Evolutionary conservation across 495 filamentous ascomycete genomes (phyloP), one percentile per base, ranked within the genome.

Genomic region (Aspergillus panamensis): DNA sequence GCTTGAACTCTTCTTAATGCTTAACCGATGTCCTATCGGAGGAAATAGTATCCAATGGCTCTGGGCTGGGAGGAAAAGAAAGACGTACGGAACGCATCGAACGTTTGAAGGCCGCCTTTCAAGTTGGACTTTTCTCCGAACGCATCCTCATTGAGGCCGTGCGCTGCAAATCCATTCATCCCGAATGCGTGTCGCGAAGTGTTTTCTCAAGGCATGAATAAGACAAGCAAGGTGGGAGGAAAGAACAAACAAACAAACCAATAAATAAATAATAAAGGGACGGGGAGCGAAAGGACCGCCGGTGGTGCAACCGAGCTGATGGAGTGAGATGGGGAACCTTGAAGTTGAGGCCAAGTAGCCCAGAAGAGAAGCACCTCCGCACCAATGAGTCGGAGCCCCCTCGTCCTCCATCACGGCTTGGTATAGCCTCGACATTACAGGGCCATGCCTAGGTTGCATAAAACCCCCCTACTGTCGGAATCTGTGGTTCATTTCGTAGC

Each of bases 1-100:
- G 6, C 9, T 55, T 32, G 29, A 16, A 53, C 37, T 30, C 12
- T 16, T n/a, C 40, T 40, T 10, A 39, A 53, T 25, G 25, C 5
- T 25, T 25, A 25, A 25, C 25, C 25, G 25, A 25, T 25, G 25
- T 25, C 25, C 25, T 25, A 25, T 25, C 25, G 2, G 25, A 25
- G 25, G 25, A 25, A 25, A 25, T 25, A 25, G 25, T 25, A 25
- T 25, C 25, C 25, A 25, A 25, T 25, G 25, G 5, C 25, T 25
- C 25, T 25, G 25, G 25, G 5, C 25, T 8, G 12, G 40, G 35
- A 20, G 30, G 60, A 20, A 48, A 40, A 32, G 16, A 43, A 62
- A 48, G 19, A 84, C 89, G 68, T 81, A 97, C 92, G 94, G 73
- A 98, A 98, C 62, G 92, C 93, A 82, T 98, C 94, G 73, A 98